Evolutionary conservation across 441 rosid genomes (phyloP).

Genomic region (Viola pubescens): DNA sequence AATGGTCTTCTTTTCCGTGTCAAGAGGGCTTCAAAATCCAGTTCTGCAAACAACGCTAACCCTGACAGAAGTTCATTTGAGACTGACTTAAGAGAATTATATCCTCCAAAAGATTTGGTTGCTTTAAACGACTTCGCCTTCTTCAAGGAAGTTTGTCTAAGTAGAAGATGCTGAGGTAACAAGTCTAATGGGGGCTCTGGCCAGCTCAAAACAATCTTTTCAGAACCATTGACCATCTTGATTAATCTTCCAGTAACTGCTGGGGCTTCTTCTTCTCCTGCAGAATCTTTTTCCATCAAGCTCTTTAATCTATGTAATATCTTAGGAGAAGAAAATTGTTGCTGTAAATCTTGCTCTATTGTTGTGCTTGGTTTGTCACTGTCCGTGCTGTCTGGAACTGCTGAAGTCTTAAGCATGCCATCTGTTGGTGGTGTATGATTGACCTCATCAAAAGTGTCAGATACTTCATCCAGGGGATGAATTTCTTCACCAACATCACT

Average conservation of each 20-base stretch:
- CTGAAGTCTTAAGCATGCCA: conserved; percentile 11
- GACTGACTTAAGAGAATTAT: conserved; percentile 51
- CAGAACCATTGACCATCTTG: conserved; percentile 62
- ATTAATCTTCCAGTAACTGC: conserved; percentile 29
- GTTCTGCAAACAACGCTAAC: conserved; percentile 46
- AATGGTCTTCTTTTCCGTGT: conserved; percentile 60
- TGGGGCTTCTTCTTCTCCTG: conserved; percentile 20
- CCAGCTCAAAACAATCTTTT: conserved; percentile 80
- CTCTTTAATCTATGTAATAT: conserved; percentile 57
- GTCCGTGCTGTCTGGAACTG: conserved; percentile 17
- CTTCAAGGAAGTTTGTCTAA: conserved; percentile 52
- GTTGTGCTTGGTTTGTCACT: conserved; percentile 23
- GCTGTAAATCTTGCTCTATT: conserved; percentile 35
- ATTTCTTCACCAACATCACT: conserved; percentile 71
- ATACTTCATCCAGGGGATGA: conserved; percentile 65
- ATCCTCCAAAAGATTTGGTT: conserved; percentile 46
- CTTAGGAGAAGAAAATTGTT: conserved; percentile 52
- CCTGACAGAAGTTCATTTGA: conserved; percentile 32
- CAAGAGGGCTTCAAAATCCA: conserved; percentile 62
- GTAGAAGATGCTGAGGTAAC: conserved; percentile 51
- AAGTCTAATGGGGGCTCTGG: conserved; percentile 76
- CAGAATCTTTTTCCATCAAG: conserved; percentile 31
- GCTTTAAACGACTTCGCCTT: conserved; percentile 42
- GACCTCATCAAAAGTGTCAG: conserved; percentile 22
- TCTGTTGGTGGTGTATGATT: conserved; percentile 10